Evolutionary conservation across 2,329 filamentous ascomycete genomes (phyloP).

Genomic region (Microthyrium microscopicum): DNA sequence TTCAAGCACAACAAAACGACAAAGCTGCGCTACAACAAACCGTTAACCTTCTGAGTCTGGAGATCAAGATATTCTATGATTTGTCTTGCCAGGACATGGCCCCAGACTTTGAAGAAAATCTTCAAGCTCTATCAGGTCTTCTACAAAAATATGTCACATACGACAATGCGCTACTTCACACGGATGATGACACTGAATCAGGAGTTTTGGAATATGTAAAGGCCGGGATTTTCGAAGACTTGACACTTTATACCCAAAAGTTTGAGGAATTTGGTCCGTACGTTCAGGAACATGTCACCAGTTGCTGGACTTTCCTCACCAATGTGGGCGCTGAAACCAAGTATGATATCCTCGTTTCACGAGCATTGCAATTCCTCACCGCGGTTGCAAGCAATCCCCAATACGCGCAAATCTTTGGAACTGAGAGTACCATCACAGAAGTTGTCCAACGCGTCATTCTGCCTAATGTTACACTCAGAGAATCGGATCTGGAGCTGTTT

Average conservation of each 20-base stretch:
- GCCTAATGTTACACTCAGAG: conserved; percentile 78
- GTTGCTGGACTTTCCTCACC: conserved; percentile 81
- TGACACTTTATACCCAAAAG: conserved; percentile 85
- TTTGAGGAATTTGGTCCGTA: conserved; percentile 83
- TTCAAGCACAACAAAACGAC: conserved; percentile 61
- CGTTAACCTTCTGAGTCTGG: conserved; percentile 71
- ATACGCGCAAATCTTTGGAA: conserved; percentile 76
- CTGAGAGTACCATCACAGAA: conserved; percentile 59
- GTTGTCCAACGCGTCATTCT: conserved; percentile 93
- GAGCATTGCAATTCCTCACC: conserved; percentile 84
- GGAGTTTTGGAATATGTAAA: conserved; percentile 75
- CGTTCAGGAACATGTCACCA: conserved; percentile 70
- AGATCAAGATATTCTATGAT: conserved; percentile 88
- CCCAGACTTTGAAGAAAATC: conserved; percentile 82
- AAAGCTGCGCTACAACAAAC: conserved; percentile 58
- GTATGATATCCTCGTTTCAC: conserved; percentile 88
- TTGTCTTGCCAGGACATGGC: conserved; percentile 95
- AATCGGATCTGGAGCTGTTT: conserved; percentile 88
- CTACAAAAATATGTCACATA: conserved; percentile 90
- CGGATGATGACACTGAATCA: conserved; percentile 77
- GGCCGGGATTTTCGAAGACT: conserved; percentile 79
- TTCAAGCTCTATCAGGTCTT: conserved; percentile 57
- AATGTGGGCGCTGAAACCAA: conserved; percentile 75
- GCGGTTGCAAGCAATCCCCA: conserved; percentile 63
- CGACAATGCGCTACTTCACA: conserved; percentile 65